Evolutionary conservation across 495 filamentous ascomycete species (phyloP).

Genomic region (Daldinia bambusicola): DNA sequence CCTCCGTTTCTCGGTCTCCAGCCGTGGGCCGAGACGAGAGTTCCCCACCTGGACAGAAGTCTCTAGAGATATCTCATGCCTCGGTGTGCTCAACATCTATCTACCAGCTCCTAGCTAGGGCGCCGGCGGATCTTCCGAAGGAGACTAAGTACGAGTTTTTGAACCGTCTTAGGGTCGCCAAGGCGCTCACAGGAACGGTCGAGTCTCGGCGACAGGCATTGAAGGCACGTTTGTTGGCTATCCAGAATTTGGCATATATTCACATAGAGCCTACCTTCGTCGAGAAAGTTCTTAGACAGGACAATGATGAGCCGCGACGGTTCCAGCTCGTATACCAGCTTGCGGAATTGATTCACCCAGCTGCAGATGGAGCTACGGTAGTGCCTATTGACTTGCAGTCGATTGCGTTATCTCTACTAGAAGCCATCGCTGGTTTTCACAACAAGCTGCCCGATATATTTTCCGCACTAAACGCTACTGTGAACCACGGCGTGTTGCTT

Average conservation of each 20-base stretch:
- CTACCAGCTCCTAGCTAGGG: slow-evolving; percentile 73
- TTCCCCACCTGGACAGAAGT: slow-evolving; percentile 60
- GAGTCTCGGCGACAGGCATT: slow-evolving; percentile 79
- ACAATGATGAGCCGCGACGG: slow-evolving; percentile 88
- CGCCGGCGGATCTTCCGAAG: slow-evolving; percentile 73
- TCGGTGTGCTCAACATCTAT: slow-evolving; percentile 68
- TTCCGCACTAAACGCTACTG: slow-evolving; percentile 86
- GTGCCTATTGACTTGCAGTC: slow-evolving; percentile 82
- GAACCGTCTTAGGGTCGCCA: slow-evolving; percentile 82
- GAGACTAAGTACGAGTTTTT: slow-evolving; percentile 85
- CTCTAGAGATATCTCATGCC: slow-evolving; percentile 75
- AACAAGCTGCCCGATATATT: slow-evolving; percentile 81
- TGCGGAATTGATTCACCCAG: slow-evolving; percentile 84
- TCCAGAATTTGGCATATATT: slow-evolving; percentile 93
- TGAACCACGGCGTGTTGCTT: slow-evolving; percentile 95
- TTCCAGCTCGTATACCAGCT: slow-evolving; percentile 93
- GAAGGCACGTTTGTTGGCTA: slow-evolving; percentile 81
- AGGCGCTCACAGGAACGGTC: slow-evolving; percentile 72
- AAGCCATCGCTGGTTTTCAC: slow-evolving; percentile 82
- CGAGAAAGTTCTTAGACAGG: slow-evolving; percentile 84
- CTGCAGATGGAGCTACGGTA: slow-evolving; percentile 69
- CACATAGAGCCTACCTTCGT: slow-evolving; percentile 80
- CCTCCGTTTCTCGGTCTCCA: slow-evolving; percentile 43
- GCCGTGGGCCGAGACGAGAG: slow-evolving; percentile 63
- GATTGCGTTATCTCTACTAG: slow-evolving; percentile 81